These are phyloP conservation scores for Ophidiomyces ophidiicola DNA, from an alignment of 2,329 filamentous ascomycete species.

Conservation along the genomic window DNA sequence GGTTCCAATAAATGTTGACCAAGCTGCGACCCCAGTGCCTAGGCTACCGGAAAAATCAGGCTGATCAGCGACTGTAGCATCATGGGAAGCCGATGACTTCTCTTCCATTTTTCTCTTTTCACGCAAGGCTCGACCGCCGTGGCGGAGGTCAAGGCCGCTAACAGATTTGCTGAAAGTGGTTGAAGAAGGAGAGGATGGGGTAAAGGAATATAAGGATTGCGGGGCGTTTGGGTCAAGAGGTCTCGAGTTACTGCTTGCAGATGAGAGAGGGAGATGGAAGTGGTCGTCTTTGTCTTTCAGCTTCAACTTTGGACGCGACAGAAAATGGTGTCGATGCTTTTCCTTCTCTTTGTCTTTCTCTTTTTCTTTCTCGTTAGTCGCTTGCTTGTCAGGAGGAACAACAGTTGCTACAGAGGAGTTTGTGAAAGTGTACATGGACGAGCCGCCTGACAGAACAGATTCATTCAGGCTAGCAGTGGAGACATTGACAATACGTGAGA, in stretches of 20 bases:
- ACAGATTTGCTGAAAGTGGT: conserved; percentile 66
- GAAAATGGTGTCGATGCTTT: conserved; percentile 48
- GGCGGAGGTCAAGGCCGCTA: conserved; percentile 64
- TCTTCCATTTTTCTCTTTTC: conserved; percentile 73
- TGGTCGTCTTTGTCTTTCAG: conserved; percentile 51
- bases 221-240: conserved; percentile 52
- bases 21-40: conserved; percentile 18
- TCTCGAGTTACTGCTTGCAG: conserved; percentile 52
- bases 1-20: conserved; percentile 25
- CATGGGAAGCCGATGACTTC: conserved; percentile 20
- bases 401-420: conserved; percentile 52
- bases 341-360: conserved; percentile 35
- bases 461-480: conserved; percentile 51
- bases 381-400: conserved; percentile 37
- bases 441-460: conserved; percentile 39
- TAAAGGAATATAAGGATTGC: conserved; percentile 54
- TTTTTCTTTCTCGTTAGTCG: conserved; percentile 29
- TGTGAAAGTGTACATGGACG: conserved; percentile 48
- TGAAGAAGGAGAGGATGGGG: conserved; percentile 49
- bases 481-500: conserved; percentile 46
- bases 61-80: conserved; percentile 20
- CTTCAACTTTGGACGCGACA: conserved; percentile 54
- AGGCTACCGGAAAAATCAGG: conserved; percentile 25
- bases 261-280: conserved; percentile 47
- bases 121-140: conserved; percentile 61